These are phyloP conservation scores for Boletus pseudopeckii DNA, from an alignment of 768 basidiomycete genomes.

Conservation along the genomic window DNA sequence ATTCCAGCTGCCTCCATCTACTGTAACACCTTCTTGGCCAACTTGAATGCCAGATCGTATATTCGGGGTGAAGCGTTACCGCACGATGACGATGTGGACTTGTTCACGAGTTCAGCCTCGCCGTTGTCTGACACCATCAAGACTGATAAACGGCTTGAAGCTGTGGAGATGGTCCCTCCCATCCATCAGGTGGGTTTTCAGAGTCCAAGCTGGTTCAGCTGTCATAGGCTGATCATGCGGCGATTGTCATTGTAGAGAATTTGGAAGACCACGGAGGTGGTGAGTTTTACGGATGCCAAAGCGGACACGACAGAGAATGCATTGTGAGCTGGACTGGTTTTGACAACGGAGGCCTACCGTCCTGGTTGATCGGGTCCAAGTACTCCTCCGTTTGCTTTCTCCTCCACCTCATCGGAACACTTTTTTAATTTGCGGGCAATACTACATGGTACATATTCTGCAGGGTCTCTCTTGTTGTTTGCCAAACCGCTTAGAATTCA, in stretches of 20 bases:
- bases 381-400: no score
- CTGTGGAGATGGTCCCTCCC: no score
- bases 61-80: neutral
- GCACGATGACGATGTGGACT: neutral
- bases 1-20: constrained; percentile 12
- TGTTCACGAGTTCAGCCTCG: neutral
- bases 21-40: constrained; percentile 11
- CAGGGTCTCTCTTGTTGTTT: no score
- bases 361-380: no score
- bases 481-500: no score
- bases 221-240: neutral
- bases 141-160: neutral
- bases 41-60: constrained; percentile 10
- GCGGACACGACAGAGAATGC: no score
- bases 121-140: no score
- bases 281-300: neutral
- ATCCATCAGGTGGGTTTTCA: neutral
- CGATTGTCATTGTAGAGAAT: neutral
- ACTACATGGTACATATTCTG: no score
- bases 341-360: no score
- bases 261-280: neutral
- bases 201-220: neutral
- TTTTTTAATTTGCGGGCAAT: no score
- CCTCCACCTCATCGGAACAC: no score
- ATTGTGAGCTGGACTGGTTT: no score